These are phyloP conservation scores for Saraca asoca DNA, from an alignment of 331 rosid species.

Conservation along the genomic window DNA sequence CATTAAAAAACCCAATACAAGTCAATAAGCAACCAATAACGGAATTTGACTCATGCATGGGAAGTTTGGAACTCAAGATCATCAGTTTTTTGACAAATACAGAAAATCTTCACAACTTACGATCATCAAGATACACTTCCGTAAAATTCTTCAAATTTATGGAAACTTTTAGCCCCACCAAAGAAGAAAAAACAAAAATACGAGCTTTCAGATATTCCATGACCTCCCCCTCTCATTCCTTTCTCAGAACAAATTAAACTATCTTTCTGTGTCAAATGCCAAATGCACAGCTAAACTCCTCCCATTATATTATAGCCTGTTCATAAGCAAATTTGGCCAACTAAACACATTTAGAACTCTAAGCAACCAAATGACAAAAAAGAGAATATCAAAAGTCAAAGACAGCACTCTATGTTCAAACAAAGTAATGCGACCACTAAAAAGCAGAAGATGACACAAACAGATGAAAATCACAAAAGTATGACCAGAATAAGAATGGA, in stretches of 20 bases:
- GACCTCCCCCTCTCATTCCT: neutral
- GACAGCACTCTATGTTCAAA: constrained; percentile 1
- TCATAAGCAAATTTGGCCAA: constrained; percentile 26
- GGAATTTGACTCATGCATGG: neutral
- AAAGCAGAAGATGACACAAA: constrained; percentile 7
- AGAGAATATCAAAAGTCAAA: constrained; percentile 33
- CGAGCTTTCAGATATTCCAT: constrained; percentile 8
- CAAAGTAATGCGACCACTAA: constrained; percentile 2
- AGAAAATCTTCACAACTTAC: neutral
- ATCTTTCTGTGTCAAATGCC: neutral
- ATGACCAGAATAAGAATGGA: constrained; percentile 10
- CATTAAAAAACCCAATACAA: neutral
- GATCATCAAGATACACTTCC: constrained; percentile 1
- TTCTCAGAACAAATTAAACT: neutral
- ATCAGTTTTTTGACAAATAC: constrained; percentile 3
- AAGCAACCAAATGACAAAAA: neutral
- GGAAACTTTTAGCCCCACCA: constrained; percentile 20
- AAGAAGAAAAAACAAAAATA: neutral
- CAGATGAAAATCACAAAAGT: constrained; percentile 12
- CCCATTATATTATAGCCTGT: neutral
- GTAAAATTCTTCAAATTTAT: constrained; percentile 23
- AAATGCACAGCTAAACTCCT: neutral
- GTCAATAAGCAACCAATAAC: neutral
- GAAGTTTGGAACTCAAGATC: neutral
- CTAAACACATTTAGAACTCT: neutral